Percentiles rank a stretch among this genome's conserved stretches.
Evolutionary conservation across 306 rosid species (phyloP).

Genomic region (Betula pendula): DNA sequence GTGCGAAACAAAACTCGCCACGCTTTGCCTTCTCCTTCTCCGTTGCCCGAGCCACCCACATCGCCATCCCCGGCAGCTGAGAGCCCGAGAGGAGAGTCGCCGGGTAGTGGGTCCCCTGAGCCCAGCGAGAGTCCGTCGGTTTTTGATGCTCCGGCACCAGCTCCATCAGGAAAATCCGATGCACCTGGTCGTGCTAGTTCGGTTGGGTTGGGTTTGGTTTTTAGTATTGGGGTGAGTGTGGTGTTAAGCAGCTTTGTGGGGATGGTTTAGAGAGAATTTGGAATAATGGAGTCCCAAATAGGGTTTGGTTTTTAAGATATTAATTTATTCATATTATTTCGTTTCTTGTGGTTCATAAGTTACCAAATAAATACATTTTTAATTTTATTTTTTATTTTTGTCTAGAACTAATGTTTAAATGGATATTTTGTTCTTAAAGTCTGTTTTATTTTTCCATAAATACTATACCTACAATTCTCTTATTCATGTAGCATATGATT

Average conservation of each 20-base stretch:
- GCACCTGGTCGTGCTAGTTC: constrained; percentile 14
- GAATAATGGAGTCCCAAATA: neutral
- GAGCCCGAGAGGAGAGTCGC: constrained; percentile 3
- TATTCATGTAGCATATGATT: too few relatives aligned
- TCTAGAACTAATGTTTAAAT: too few relatives aligned
- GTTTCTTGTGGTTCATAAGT: neutral
- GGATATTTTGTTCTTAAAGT: too few relatives aligned
- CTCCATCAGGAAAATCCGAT: constrained; percentile 16
- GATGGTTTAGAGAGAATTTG: constrained; percentile 9
- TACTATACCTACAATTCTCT: too few relatives aligned
- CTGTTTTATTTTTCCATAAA: too few relatives aligned
- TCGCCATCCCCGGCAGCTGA: neutral
- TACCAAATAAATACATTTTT: too few relatives aligned
- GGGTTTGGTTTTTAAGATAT: neutral
- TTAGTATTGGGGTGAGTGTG: constrained; percentile 23
- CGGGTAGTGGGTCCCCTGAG: constrained; percentile 7
- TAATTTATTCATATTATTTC: neutral
- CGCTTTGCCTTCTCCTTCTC: constrained; percentile 8
- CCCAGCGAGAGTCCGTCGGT: neutral
- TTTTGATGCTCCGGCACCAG: constrained; percentile 16
- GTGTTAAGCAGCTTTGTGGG: constrained; percentile 20
- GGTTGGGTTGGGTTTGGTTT: constrained; percentile 19
- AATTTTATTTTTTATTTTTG: too few relatives aligned
- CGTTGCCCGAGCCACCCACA: neutral
- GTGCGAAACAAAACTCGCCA: constrained; percentile 23